Conservation (phyloP, 1,284 basidiomycete genomes). For the Leccinum solheimii region DNA sequence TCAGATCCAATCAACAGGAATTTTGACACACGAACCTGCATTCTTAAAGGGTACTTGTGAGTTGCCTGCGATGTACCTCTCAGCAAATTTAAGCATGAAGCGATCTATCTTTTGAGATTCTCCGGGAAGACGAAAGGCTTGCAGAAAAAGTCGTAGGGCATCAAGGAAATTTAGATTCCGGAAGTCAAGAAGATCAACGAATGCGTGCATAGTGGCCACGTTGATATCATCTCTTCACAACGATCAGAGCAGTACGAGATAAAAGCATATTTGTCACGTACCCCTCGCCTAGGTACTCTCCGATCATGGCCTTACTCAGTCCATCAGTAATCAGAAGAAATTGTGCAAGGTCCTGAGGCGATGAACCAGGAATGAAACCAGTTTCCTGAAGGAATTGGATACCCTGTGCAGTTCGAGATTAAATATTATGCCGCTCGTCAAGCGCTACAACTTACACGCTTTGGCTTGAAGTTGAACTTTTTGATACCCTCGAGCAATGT, state of each 20-base stretch:
- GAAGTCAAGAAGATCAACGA: conserved; percentile 90
- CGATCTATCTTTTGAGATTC: conserved; percentile 98
- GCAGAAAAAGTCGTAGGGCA: conserved; percentile 84
- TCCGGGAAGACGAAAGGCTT: conserved; percentile 93
- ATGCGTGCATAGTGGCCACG: conserved; percentile 93
- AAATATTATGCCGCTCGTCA: neutral
- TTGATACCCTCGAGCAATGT: conserved; percentile 94
- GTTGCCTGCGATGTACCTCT: conserved; percentile 90
- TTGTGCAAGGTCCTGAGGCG: conserved; percentile 80
- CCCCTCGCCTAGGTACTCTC: conserved; percentile 98
- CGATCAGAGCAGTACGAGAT: conserved; percentile 7
- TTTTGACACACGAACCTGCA: conserved; percentile 50
- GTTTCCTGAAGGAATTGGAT: conserved; percentile 87
- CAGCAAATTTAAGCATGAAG: conserved; percentile 98
- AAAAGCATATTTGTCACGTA: conserved; percentile 40
- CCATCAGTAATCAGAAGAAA: conserved; percentile 93
- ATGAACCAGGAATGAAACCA: conserved; percentile 81
- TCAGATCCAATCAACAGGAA: conserved; percentile 13
- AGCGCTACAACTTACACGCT: conserved; percentile 55
- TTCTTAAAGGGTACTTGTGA: conserved; percentile 80
- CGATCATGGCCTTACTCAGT: conserved; percentile 93
- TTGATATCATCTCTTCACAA: conserved; percentile 76
- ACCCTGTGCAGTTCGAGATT: conserved; percentile 52
- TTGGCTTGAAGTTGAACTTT: conserved; percentile 99
- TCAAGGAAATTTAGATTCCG: conserved; percentile 80